Conservation (phyloP, 331 rosid genomes). For the Quercus tomentella region DNA sequence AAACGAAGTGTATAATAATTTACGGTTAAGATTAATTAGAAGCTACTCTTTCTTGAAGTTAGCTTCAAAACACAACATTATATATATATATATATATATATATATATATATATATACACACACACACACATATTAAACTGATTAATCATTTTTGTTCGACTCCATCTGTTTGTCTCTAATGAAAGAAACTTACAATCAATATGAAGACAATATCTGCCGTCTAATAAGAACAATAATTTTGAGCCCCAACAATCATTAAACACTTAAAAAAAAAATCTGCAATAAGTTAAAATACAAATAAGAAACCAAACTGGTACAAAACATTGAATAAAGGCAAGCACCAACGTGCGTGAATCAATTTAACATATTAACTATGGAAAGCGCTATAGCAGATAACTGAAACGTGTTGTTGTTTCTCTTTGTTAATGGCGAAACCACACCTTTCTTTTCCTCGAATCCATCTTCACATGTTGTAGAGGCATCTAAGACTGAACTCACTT, state of each 20-base stretch:
- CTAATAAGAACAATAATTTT: background rate
- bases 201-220: background rate
- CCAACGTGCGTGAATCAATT: background rate
- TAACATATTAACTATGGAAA: conserved; percentile 55
- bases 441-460: conserved; percentile 47
- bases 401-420: conserved; percentile 47
- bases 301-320: background rate
- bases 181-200: background rate
- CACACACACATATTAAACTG: too few relatives aligned
- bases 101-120: too few relatives aligned
- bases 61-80: conserved; percentile 9
- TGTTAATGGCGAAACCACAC: conserved; percentile 45
- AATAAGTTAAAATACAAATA: background rate
- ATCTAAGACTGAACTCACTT: conserved; percentile 51
- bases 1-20: too few relatives aligned
- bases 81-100: background rate
- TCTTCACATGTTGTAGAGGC: conserved; percentile 76
- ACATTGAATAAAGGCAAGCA: background rate
- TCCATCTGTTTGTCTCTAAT: background rate
- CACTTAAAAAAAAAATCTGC: background rate
- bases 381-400: conserved; percentile 66
- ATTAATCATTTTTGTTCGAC: too few relatives aligned
- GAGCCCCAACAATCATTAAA: background rate
- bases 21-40: background rate
- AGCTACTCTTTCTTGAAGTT: conserved; percentile 7